Evolutionary conservation across 2,329 filamentous ascomycete genomes (phyloP), one percentile per base, ranked within the genome.

Genomic region (Bipolaris sorokiniana): DNA sequence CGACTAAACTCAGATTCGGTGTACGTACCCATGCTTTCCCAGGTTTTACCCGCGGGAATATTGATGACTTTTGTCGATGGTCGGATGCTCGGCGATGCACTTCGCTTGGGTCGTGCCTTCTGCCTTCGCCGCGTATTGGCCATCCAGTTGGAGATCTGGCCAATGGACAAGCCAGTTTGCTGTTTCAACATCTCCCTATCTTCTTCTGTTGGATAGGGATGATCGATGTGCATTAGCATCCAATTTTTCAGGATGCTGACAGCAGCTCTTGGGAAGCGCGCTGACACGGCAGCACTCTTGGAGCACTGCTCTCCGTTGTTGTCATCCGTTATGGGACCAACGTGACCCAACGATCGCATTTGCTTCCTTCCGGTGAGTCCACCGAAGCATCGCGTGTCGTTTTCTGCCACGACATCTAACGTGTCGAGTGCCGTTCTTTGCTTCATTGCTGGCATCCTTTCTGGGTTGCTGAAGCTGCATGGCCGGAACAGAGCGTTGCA

Each of bases 91-190:
- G 91, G 90, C 4, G 91, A 93, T 16, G 84, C 86, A 28, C 86
- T 87, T 62, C 88, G 83, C 45, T 86, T 86, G 1, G 85, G 81
- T 46, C 88, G 86, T 52, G 90, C 87, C 79, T 96, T 97, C 67
- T 90, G 88, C 61, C 92, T 85, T 54, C 92, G 86, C 41, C 92
- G 87, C 55, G 92, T 92, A 76, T 97, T 97, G 57, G 92, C 92
- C 45, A 97, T 86, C 92, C 92, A 97, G 73, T 96, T 96, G 10
- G 88, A 89, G 66, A 97, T 94, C 71, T 97, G 93, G 13, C 84
- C 89, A 68, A 91, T 87, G 73, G 87, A 92, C 38, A 97, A 82
- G 7, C 92, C 91, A 0, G 92, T 97, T 66, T 90, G 85, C 45
- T 85, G 83, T 75, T 92, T 89, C 23, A 97, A 81, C 60, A 86